Evolutionary conservation across 2,329 filamentous ascomycete species (phyloP).

Genomic region (Diplodia sapinea): DNA sequence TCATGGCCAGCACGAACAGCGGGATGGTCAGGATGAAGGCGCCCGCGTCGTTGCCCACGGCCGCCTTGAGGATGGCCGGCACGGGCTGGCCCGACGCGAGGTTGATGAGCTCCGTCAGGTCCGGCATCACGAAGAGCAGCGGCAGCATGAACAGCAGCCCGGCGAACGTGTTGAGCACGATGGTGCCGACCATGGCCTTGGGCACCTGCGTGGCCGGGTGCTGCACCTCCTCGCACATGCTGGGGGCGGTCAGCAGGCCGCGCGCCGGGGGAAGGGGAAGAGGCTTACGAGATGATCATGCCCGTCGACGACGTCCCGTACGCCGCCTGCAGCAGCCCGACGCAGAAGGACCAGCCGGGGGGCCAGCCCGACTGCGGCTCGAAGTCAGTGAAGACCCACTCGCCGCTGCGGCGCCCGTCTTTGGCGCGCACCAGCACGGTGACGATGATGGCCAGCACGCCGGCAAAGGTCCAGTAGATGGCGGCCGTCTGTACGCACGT

Average conservation of each 20-base stretch:
- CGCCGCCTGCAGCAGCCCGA: constrained; percentile 73
- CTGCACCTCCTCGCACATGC: constrained; percentile 76
- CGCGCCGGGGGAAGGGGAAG: constrained; percentile 33
- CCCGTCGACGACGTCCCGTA: constrained; percentile 78
- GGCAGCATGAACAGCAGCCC: constrained; percentile 73
- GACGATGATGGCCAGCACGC: constrained; percentile 69
- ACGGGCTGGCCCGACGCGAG: constrained; percentile 59
- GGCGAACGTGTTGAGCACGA: constrained; percentile 69
- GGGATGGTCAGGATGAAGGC: constrained; percentile 69
- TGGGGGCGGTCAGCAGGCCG: constrained; percentile 38
- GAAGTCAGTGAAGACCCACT: constrained; percentile 72
- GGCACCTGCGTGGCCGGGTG: constrained; percentile 71
- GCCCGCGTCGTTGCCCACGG: constrained; percentile 65
- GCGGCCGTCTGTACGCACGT: constrained; percentile 64
- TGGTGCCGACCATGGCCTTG: constrained; percentile 72
- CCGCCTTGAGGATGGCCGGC: constrained; percentile 67
- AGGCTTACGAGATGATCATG: constrained; percentile 75
- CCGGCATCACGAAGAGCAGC: constrained; percentile 71
- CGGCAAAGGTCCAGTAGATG: constrained; percentile 76
- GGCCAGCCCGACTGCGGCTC: constrained; percentile 72
- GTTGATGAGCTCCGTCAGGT: constrained; percentile 50
- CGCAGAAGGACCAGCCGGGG: constrained; percentile 73
- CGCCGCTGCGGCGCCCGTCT: constrained; percentile 66
- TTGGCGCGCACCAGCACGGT: constrained; percentile 70
- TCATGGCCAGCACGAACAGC: constrained; percentile 68